Evolutionary conservation across 1,284 basidiomycete species (phyloP).

Genomic region (Ustilago shanxiensis): DNA sequence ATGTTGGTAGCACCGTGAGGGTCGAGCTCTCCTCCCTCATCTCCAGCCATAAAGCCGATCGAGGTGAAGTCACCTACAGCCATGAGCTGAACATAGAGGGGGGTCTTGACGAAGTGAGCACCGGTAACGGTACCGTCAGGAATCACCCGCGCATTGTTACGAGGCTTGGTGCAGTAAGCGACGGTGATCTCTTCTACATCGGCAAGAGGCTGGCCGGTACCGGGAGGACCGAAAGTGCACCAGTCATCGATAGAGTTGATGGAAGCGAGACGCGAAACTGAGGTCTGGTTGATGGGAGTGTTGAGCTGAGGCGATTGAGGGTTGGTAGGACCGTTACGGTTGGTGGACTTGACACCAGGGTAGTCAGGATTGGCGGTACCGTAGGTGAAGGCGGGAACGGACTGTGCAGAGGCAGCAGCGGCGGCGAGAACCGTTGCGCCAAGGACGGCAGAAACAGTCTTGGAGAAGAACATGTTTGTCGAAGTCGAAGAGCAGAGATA

Average conservation of each 20-base stretch:
- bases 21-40: slow-evolving; percentile 69
- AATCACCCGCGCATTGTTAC: slow-evolving; percentile 70
- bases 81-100: slow-evolving; percentile 72
- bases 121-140: slow-evolving; percentile 68
- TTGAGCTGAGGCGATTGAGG: slow-evolving; percentile 56
- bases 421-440: slow-evolving; percentile 38
- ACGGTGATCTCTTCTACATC: slow-evolving; percentile 79
- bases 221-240: slow-evolving; percentile 71
- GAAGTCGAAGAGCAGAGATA: background rate
- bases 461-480: slow-evolving; percentile 48
- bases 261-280: slow-evolving; percentile 62
- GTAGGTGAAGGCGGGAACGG: slow-evolving; percentile 56
- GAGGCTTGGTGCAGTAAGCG: slow-evolving; percentile 78
- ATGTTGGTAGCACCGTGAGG: slow-evolving; percentile 68
- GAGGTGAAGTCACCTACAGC: slow-evolving; percentile 70
- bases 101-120: slow-evolving; percentile 69
- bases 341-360: slow-evolving; percentile 56
- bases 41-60: slow-evolving; percentile 60
- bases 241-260: slow-evolving; percentile 69
- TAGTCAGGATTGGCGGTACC: slow-evolving; percentile 58
- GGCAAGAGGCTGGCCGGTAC: slow-evolving; percentile 74
- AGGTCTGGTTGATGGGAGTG: slow-evolving; percentile 68
- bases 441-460: slow-evolving; percentile 40
- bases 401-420: slow-evolving; percentile 17
- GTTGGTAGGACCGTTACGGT: slow-evolving; percentile 64